Evolutionary conservation across 2,329 filamentous ascomycete species (phyloP).

Genomic region (Cercospora zeae-maydis): DNA sequence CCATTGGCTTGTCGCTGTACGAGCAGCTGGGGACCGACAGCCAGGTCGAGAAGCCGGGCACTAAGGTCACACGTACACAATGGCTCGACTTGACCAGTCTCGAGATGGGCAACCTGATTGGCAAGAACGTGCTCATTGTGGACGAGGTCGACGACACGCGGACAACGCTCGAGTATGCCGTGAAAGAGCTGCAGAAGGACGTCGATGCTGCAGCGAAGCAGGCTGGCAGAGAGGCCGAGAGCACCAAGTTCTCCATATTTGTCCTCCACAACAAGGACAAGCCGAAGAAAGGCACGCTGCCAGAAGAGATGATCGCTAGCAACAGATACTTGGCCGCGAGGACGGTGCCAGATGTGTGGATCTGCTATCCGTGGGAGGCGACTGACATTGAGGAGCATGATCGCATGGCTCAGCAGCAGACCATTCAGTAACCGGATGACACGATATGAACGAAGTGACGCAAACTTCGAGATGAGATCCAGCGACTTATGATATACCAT

Average conservation of each 20-base stretch:
- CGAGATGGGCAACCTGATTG: constrained; percentile 83
- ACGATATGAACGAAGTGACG: background rate
- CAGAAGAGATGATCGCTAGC: constrained; percentile 68
- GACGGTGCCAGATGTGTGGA: constrained; percentile 93
- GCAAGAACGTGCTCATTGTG: constrained; percentile 87
- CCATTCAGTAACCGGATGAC: constrained; percentile 8
- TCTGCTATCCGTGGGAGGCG: constrained; percentile 98
- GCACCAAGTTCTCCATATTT: constrained; percentile 90
- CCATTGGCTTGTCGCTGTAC: constrained; percentile 96
- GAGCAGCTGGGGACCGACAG: constrained; percentile 65
- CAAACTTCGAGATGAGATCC: background rate
- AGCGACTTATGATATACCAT: background rate
- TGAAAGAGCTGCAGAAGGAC: constrained; percentile 91
- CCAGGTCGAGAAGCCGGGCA: constrained; percentile 72
- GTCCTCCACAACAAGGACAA: constrained; percentile 99
- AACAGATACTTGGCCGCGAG: constrained; percentile 78
- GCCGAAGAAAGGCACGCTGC: constrained; percentile 83
- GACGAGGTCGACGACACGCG: constrained; percentile 95
- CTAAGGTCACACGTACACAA: constrained; percentile 94
- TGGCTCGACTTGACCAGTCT: constrained; percentile 90
- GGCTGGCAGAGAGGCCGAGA: constrained; percentile 61
- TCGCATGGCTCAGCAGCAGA: constrained; percentile 51
- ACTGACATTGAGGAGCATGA: constrained; percentile 94
- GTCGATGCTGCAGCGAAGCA: constrained; percentile 75
- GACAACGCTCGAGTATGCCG: constrained; percentile 90